Evolutionary conservation across 495 filamentous ascomycete genomes (phyloP), one percentile per base, ranked within the genome.

Genomic region (Penicillium arizonense): DNA sequence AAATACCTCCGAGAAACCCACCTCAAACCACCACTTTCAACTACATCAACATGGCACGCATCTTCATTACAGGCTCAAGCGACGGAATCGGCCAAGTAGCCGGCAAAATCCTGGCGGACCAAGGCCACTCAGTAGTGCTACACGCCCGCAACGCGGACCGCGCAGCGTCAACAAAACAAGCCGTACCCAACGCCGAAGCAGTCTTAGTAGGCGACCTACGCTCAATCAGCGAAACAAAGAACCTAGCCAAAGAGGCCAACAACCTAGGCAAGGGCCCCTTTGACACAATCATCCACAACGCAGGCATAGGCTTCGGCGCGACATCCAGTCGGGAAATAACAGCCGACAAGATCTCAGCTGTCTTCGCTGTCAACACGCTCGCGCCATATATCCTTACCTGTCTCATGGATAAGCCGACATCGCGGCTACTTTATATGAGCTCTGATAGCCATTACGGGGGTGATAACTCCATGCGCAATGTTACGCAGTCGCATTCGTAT

Each of bases 211-310:
- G 60, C 16, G 82, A 85, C 54, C 57, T 84, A 1, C 63, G 71
- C 18, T 79, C 69, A 13, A 75, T 79, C 47, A 50, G 73, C n/a
- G 78, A 81, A 52, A 80, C 70, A 14, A 85, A 84, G 55, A 60
- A 67, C 2, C 71, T 84, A 2, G 80, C 80, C 2, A 52, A 68
- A 24, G 61, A 80, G 33, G 76, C 80, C 21, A 80, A 82, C 58
- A 61, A 66, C 34, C 59, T 67, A 0, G 44, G 50, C 24, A 35
- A 23, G 6, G 75, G 74, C 1, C 69, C 71, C 8, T 83, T 80
- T 69, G 82, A 84, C 53, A 65, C 73, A 18, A 74, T 85, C 23
- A 72, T 85, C 21, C 83, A 85, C 66, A 84, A 83, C 53, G 81
- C 82, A n/a, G 79, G 77, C 30, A 69, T 77, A 5, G 73, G 74